Percentiles rank a stretch among this genome's conserved stretches.
These are phyloP conservation scores for Wallacemonas sp. DNA, from an alignment of 208 protist genomes.

Conservation along the genomic window DNA sequence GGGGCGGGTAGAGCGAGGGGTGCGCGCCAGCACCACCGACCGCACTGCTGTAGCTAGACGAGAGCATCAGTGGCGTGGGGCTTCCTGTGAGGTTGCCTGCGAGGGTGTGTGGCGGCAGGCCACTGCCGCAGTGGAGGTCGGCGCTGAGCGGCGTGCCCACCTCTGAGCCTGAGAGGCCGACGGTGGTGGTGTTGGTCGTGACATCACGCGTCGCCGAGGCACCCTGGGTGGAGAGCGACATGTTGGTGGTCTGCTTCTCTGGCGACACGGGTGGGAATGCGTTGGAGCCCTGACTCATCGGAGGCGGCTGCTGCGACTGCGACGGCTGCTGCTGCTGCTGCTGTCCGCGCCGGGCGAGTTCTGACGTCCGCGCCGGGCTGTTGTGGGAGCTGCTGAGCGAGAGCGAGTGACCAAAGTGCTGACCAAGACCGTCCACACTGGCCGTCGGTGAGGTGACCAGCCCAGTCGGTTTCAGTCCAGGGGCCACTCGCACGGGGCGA, in stretches of 20 bases:
- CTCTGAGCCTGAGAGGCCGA: constrained; percentile 25
- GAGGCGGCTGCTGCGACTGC: neutral
- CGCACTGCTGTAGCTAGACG: neutral
- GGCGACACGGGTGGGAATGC: neutral
- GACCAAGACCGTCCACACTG: neutral
- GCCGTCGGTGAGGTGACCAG: constrained; percentile 6
- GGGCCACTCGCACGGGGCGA: too few species aligned
- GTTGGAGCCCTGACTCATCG: neutral
- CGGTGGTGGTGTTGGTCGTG: constrained; percentile 16
- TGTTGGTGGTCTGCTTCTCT: neutral
- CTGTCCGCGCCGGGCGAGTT: neutral
- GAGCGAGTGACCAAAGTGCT: constrained; percentile 4
- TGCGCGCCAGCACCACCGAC: neutral
- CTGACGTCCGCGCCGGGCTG: neutral
- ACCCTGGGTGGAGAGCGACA: neutral
- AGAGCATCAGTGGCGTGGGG: neutral
- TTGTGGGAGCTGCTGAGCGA: neutral
- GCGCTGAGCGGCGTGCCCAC: constrained; percentile 25
- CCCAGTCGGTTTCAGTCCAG: too few species aligned
- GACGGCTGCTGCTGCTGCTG: neutral
- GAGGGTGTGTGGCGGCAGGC: neutral
- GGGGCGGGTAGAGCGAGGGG: neutral
- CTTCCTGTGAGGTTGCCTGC: neutral
- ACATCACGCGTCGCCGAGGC: neutral
- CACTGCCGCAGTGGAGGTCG: neutral